Conservation (phyloP, 257 asterid genomes). For the Solanum chaucha region DNA sequence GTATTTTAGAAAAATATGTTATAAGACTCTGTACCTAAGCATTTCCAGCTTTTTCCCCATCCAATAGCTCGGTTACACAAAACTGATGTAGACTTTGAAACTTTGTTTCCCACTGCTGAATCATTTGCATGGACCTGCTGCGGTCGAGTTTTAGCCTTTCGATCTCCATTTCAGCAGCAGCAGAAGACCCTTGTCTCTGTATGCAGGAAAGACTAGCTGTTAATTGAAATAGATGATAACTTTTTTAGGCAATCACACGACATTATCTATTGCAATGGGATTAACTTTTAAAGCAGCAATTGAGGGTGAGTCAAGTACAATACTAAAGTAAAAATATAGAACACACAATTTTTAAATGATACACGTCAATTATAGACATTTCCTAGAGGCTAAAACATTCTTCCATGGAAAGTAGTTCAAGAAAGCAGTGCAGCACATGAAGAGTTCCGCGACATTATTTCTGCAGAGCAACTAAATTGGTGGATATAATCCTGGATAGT, state of each 20-base stretch:
- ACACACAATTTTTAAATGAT: not conserved
- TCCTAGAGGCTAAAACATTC: not conserved
- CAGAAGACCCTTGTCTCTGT: constrained; percentile 72
- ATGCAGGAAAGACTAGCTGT: not conserved
- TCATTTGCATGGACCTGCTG: constrained; percentile 45
- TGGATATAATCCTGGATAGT: not conserved
- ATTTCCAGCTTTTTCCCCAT: constrained; percentile 24
- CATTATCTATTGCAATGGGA: not conserved
- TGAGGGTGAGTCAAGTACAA: not conserved
- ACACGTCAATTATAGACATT: not conserved
- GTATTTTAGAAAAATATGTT: not conserved
- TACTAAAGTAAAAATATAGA: not conserved
- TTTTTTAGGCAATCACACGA: not conserved
- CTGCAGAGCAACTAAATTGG: not conserved
- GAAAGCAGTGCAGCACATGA: not conserved
- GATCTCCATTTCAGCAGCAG: constrained; percentile 64
- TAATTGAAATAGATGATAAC: not conserved
- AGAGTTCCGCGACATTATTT: not conserved
- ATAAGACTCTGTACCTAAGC: constrained; percentile 7
- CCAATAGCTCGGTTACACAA: constrained; percentile 59
- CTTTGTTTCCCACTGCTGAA: constrained; percentile 55
- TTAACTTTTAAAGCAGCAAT: not conserved
- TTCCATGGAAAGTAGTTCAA: not conserved
- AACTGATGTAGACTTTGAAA: constrained; percentile 48
- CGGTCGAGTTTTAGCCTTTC: constrained; percentile 52